Evolutionary conservation across 2,329 filamentous ascomycete genomes (phyloP), one percentile per base, ranked within the genome.

Genomic region (Epichloe festucae): DNA sequence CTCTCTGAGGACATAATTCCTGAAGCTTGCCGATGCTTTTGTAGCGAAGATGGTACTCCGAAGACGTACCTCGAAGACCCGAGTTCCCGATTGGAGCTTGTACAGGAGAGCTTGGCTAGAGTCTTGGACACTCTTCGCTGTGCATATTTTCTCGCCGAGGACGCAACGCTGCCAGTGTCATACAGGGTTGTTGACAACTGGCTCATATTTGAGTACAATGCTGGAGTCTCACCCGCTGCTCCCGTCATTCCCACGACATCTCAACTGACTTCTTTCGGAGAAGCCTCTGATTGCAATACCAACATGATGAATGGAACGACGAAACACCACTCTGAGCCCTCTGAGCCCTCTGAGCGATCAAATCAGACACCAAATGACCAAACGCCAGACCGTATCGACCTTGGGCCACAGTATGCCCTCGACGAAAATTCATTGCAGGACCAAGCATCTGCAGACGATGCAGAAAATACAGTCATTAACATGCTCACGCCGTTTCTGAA

Each of bases 401-500:
- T 23, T 14, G 14, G 45, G 19, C 19, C 46, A 52, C 41, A 38
- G 11, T 38, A 44, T 35, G 21, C 48, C 15, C 41, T 39, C 8
- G 10, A 45, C 8, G 10, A 42, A n/a, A 46, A 38, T 11, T 17
- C n/a, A 8, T 19, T 31, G 10, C 23, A 44, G 34, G n/a, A 23
- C 5, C 34, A 55, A 1, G 48, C 56, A 42, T 56, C 58, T 11
- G 53, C 56, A 35, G 63, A 67, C 7, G 58, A 67, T 19, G 60
- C 62, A 4, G 69, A 74, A 23, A 60, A 59, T 35, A 69, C 66
- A 19, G 70, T 77, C 52, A 68, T 71, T 39, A 66, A 70, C 50
- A 72, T 76, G 61, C 64, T 78, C n/a, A 69, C 73, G 23, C 72
- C 71, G 5, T 76, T 77, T 53, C 58, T 78, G 23, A 67, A 67